A percentile compares a stretch with the other conserved stretches of the same genome.
phyloP scores from a whole-genome alignment of 2,329 filamentous ascomycete genomes.

The Phialocephala subalpina region DNA sequence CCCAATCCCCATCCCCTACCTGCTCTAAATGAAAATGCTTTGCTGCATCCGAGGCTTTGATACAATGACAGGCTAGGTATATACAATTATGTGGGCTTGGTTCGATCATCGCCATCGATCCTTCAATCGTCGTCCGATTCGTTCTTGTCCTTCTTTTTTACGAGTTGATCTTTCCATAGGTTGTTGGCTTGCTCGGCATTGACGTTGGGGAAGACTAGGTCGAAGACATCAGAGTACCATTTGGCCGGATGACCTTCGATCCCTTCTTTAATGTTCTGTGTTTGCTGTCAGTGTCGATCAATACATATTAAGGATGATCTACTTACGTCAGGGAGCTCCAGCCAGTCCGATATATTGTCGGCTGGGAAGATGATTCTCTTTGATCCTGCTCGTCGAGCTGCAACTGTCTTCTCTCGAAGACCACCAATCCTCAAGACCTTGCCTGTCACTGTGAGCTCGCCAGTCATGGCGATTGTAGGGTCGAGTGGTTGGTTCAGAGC shows the following conservation, averaged over 20 bases:
- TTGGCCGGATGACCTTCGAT: slow-evolving; percentile 89
- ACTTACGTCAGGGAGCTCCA: slow-evolving; percentile 94
- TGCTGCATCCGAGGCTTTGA: slow-evolving; percentile 23
- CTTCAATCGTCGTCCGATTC: slow-evolving; percentile 39
- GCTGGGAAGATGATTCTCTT: slow-evolving; percentile 93
- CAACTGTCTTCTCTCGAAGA: slow-evolving; percentile 95
- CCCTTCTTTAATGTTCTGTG: slow-evolving; percentile 95
- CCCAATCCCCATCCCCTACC: slow-evolving; percentile 23
- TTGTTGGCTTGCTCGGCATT: slow-evolving; percentile 78
- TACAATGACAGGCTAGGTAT: slow-evolving; percentile 26
- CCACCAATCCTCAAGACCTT: slow-evolving; percentile 97
- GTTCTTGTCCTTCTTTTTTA: slow-evolving; percentile 46
- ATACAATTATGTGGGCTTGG: slow-evolving; percentile 23
- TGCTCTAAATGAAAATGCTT: slow-evolving; percentile 17
- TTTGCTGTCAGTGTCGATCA: slow-evolving; percentile 31
- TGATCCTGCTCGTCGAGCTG: slow-evolving; percentile 89
- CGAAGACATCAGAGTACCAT: slow-evolving; percentile 95
- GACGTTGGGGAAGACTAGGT: slow-evolving; percentile 85
- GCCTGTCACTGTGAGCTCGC: slow-evolving; percentile 94
- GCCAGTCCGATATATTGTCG: slow-evolving; percentile 97
- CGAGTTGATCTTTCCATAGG: slow-evolving; percentile 53
- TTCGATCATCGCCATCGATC: slow-evolving; percentile 27
- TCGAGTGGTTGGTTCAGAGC: slow-evolving; percentile 81
- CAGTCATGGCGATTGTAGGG: slow-evolving; percentile 95
- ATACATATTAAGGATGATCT: neutral